These are phyloP conservation scores for Hypoxylon sp. DNA, from an alignment of 2,329 filamentous ascomycete species.

Conservation along the genomic window DNA sequence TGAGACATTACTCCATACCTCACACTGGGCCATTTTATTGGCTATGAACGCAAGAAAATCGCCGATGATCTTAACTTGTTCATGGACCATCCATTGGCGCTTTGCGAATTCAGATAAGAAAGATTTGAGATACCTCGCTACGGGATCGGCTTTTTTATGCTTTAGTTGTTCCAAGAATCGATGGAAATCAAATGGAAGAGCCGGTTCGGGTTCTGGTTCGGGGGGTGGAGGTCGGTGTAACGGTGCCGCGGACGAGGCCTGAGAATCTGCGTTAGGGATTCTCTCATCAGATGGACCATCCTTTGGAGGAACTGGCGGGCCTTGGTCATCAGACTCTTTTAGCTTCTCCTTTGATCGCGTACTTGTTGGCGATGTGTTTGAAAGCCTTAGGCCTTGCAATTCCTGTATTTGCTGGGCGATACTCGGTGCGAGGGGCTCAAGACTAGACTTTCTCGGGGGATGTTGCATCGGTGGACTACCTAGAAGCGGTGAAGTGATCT, in stretches of 20 bases:
- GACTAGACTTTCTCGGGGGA: slow-evolving; percentile 87
- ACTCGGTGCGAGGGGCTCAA: slow-evolving; percentile 76
- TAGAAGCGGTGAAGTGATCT: slow-evolving; percentile 84
- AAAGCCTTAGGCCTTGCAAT: slow-evolving; percentile 60
- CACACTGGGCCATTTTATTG: slow-evolving; percentile 97
- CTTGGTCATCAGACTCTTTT: slow-evolving; percentile 60
- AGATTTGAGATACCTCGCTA: slow-evolving; percentile 94
- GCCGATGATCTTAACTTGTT: slow-evolving; percentile 98
- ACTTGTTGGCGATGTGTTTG: slow-evolving; percentile 58
- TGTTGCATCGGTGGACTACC: slow-evolving; percentile 75
- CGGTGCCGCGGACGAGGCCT: slow-evolving; percentile 64
- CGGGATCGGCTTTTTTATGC: slow-evolving; percentile 97
- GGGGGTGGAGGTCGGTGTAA: slow-evolving; percentile 77
- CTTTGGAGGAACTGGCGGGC: slow-evolving; percentile 73
- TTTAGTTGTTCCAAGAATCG: slow-evolving; percentile 95
- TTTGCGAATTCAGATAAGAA: slow-evolving; percentile 96
- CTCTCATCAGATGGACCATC: slow-evolving; percentile 66
- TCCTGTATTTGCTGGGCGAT: slow-evolving; percentile 66
- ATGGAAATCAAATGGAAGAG: slow-evolving; percentile 96
- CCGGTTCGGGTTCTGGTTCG: slow-evolving; percentile 83
- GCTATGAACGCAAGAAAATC: slow-evolving; percentile 97
- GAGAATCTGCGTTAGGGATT: slow-evolving; percentile 52
- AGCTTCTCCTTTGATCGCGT: slow-evolving; percentile 57
- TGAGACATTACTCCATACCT: slow-evolving; percentile 95
- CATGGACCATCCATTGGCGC: slow-evolving; percentile 99